Conservation (phyloP, 305 asterid species). For the Nicotiana rustica region DNA sequence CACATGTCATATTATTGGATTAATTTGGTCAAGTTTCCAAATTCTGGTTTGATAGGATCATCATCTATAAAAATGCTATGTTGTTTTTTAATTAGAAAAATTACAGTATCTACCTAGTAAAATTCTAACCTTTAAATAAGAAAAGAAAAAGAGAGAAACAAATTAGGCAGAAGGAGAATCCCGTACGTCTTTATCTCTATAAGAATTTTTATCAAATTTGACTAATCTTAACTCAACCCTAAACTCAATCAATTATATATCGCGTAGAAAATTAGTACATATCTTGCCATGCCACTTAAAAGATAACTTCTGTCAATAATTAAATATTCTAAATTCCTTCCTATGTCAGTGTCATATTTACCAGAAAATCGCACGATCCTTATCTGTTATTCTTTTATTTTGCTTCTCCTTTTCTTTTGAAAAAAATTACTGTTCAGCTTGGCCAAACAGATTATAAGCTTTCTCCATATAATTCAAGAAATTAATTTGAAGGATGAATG, state of each 20-base stretch:
- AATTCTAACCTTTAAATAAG: too few relatives aligned
- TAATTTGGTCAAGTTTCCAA: too few relatives aligned
- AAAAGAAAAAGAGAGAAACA: neutral
- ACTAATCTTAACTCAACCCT: neutral
- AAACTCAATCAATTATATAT: neutral
- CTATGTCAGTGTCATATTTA: neutral
- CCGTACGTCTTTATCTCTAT: neutral
- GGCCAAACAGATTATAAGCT: too few relatives aligned
- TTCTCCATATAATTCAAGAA: too few relatives aligned
- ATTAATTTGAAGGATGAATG: too few relatives aligned
- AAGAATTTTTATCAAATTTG: neutral
- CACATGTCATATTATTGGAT: too few relatives aligned
- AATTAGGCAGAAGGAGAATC: neutral
- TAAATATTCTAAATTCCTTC: neutral
- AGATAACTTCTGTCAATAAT: neutral
- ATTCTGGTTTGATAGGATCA: too few relatives aligned
- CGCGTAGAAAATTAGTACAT: neutral
- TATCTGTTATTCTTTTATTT: neutral
- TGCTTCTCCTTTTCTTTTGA: neutral
- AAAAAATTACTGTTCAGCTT: too few relatives aligned
- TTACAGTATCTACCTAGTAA: too few relatives aligned
- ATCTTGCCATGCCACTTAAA: neutral
- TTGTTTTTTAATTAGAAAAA: too few relatives aligned
- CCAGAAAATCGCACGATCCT: conserved; percentile 3
- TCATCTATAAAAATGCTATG: too few relatives aligned